Base-by-base conservation (phyloP, 495 filamentous ascomycete species). In the Penicillium nucicola region DNA sequence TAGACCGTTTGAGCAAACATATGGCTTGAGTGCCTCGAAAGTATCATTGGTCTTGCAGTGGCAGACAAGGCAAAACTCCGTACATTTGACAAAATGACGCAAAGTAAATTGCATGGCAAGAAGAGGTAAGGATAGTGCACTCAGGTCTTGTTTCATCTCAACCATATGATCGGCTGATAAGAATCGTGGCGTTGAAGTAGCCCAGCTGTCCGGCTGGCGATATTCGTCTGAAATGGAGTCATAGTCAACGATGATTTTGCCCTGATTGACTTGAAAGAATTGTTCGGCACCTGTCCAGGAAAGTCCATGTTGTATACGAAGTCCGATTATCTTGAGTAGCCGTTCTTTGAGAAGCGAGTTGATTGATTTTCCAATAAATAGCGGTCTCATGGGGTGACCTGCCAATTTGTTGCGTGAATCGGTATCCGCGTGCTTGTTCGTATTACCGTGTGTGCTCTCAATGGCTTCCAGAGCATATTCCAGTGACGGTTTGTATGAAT, bases 11-110 rank as follows among this genome's bases (percentile, higher is more conserved):
- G 80, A 83, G 74, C 92, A 97, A 15, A 96, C 90, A 57, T 93
- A 96, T 0, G 92, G 92, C 51, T 90, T 92, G 36, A 97, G 71
- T n/a, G 92, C 86, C 56, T 92, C 88, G 39, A 95, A 87, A 6
- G 82, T 79, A 5, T 77, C 77, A n/a, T 80, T 63, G 25, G 89
- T 76, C 58, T 79, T 87, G 57, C 80, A 79, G 64, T 95, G 88
- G 57, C 92, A 97, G 12, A 91, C 82, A 33, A 95, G 77, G 62
- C 92, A 97, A 62, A 91, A 96, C 33, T 93, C 84, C 5, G 88
- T 90, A 56, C 90, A 96, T 40, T 80, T 84, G 18, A 90, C 80
- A 51, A 96, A 83, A 56, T 92, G 87, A 2, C 84, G 86, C 17
- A 96, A 67, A 0, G 84, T 75, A 54, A 90, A 95, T 57, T 96